phyloP scores from a whole-genome alignment of 257 asterid species.

The Fraxinus quadrangulata region DNA sequence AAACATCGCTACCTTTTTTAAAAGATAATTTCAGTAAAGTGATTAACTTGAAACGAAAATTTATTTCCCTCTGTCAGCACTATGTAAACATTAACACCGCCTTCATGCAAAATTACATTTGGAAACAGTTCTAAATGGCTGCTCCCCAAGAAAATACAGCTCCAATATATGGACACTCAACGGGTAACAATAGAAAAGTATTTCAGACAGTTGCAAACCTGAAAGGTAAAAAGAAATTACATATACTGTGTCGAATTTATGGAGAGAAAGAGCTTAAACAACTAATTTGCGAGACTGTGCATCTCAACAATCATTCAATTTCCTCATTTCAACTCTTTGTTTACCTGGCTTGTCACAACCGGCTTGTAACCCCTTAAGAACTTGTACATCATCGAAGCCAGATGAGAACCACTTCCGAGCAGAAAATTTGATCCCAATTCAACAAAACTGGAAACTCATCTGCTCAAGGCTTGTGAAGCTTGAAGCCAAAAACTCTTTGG shows the following conservation, averaged over 20 bases:
- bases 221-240: slow-evolving; percentile 34
- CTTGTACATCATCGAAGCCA: slow-evolving; percentile 38
- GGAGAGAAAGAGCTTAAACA: slow-evolving; percentile 17
- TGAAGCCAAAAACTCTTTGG: slow-evolving; percentile 91
- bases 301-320: slow-evolving; percentile 39
- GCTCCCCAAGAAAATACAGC: slow-evolving; percentile 25
- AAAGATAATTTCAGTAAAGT: too few relatives aligned
- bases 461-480: slow-evolving; percentile 72
- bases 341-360: slow-evolving; percentile 34
- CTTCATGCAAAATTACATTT: slow-evolving; percentile 9
- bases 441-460: slow-evolving; percentile 18
- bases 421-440: slow-evolving; percentile 36
- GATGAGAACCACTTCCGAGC: slow-evolving; percentile 36
- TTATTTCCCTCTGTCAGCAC: background rate
- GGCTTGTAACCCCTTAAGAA: slow-evolving; percentile 21
- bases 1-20: too few relatives aligned
- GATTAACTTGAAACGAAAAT: too few relatives aligned
- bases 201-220: slow-evolving; percentile 32
- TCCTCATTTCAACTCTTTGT: slow-evolving; percentile 32
- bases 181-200: slow-evolving; percentile 30
- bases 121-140: slow-evolving; percentile 12
- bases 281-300: slow-evolving; percentile 27
- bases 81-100: background rate
- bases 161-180: slow-evolving; percentile 31
- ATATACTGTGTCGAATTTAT: slow-evolving; percentile 30